A percentile compares a stretch with the other conserved stretches of the same genome.
These are phyloP conservation scores for Saitozyma sp. DNA, from an alignment of 768 basidiomycete species.

Conservation along the genomic window DNA sequence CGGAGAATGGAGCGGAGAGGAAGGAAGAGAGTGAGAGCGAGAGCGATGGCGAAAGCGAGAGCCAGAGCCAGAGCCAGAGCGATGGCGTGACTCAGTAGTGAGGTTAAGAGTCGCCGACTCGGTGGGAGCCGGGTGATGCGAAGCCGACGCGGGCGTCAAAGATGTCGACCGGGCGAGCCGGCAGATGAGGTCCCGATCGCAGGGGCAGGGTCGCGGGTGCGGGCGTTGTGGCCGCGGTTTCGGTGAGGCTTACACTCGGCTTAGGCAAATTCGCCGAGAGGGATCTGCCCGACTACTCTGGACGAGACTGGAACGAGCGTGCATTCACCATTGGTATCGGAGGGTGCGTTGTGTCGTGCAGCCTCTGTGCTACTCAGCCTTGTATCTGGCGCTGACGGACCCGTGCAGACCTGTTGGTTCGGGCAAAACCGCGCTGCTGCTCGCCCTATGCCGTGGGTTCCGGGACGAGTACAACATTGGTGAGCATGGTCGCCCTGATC, in stretches of 20 bases:
- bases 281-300: constrained; percentile 83
- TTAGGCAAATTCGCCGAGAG: constrained; percentile 88
- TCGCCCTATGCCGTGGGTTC: constrained; percentile 80
- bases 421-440: constrained; percentile 91
- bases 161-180: too few species aligned
- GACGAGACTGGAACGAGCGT: constrained; percentile 82
- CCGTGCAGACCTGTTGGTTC: constrained; percentile 84
- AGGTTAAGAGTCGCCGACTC: too few species aligned
- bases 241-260: neutral
- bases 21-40: too few species aligned
- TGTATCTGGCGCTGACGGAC: constrained; percentile 1
- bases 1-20: too few species aligned
- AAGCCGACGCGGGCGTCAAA: too few species aligned
- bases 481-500: constrained; percentile 44
- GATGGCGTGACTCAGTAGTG: too few species aligned
- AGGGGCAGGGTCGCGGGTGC: neutral
- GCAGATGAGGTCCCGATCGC: too few species aligned
- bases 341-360: constrained; percentile 63
- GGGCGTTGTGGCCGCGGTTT: neutral
- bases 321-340: constrained; percentile 98
- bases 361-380: constrained; percentile 1
- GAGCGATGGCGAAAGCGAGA: too few species aligned
- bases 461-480: constrained; percentile 88
- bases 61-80: too few species aligned
- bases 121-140: too few species aligned